These are phyloP conservation scores for Calonectria ilicicola DNA, from an alignment of 2,329 filamentous ascomycete genomes.

Conservation along the genomic window DNA sequence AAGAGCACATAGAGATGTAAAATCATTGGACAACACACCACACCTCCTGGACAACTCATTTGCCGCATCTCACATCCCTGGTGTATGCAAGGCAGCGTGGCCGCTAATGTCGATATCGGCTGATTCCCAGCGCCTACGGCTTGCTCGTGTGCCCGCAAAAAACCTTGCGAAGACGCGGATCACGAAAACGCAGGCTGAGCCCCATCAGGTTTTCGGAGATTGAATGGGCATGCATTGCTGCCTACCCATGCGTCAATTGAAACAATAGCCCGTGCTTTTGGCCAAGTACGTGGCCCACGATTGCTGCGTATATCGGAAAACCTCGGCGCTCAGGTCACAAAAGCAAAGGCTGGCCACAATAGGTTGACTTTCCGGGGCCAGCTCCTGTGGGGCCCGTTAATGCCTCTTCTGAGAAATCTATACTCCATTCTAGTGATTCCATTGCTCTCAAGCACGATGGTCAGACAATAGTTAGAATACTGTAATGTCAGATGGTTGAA, in stretches of 20 bases:
- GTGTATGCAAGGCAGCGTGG: neutral
- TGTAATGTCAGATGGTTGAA: no score
- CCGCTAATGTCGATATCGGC: constrained; percentile 4
- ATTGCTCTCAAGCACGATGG: neutral
- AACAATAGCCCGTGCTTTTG: neutral
- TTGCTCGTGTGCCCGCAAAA: neutral
- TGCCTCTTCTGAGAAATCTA: neutral
- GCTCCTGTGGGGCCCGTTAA: neutral
- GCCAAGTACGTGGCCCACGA: neutral
- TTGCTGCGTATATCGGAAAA: neutral
- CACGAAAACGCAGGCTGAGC: neutral
- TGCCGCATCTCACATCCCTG: neutral
- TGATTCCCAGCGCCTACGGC: neutral
- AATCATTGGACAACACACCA: neutral
- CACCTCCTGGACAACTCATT: neutral
- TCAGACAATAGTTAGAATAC: no score
- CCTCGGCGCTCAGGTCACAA: neutral
- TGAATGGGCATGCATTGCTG: neutral
- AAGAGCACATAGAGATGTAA: neutral
- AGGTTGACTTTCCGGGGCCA: neutral
- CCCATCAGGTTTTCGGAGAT: neutral
- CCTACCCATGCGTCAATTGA: neutral
- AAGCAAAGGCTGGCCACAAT: constrained; percentile 5
- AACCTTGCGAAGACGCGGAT: constrained; percentile 1
- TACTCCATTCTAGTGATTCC: neutral